Base-by-base conservation (phyloP, 306 rosid species). In the Vigna mungo region DNA sequence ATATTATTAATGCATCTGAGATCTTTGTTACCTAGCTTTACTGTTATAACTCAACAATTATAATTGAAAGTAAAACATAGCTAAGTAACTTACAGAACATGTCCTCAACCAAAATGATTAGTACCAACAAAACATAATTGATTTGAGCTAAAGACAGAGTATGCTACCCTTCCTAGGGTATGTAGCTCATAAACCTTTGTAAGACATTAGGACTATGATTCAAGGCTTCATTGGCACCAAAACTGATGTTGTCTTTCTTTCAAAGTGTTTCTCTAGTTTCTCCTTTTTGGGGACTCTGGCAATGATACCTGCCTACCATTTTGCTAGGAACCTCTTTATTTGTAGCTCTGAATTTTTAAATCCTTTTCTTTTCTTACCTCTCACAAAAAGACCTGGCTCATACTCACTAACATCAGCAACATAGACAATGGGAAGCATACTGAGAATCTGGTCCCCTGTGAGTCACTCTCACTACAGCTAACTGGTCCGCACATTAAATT, bases 291-390 rank as follows among this genome's bases (percentile, higher is more conserved):
- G 84, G 75, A 4, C 68, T 72, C 49, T 36, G 60, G 85, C 80
- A 88, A 91, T 89, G 85, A 91, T 91, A 87, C 61, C 81, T 23
- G 88, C 71, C 81, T 23, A 60, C 82, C 89, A 76, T 86, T 70
- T 81, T 68, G 78, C 68, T 78, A 54, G 78, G 80, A 78, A 4
- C 21, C 43, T 74, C 77, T 87, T 87, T 85, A 73, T 73, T 43
- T 21, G 41, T 77, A 47, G 74, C 75, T 82, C 62, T 47, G 39
- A 76, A 59, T 66, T 83, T 79, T 77, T 68, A 62, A 71, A 73
- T 79, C 44, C 25, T 32, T 1, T 39, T 39, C 0, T 46, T 70
- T 69, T 46, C 55, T 15, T 65, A 13, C 47, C 66, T 51, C 79
- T 68, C 30, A 76, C 46, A 66, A 83, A 39, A 27, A 21, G 71